Base-by-base conservation (phyloP, 257 asterid species). In the Solanum pimpinellifolium region DNA sequence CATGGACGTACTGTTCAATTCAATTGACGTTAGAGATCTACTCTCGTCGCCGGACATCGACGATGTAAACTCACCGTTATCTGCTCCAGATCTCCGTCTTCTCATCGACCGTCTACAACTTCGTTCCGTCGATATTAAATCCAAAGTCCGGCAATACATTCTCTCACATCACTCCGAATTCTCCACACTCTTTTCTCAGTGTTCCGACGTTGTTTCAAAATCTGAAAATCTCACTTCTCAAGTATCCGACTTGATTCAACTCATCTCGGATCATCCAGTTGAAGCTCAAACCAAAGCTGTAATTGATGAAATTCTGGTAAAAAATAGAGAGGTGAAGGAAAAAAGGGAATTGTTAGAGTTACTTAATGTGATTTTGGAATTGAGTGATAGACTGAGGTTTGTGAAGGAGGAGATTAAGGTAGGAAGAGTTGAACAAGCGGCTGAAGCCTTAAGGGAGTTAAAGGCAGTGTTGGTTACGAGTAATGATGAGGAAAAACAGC, bases 41-140 rank as follows among this genome's bases (percentile, higher is more conserved):
- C 93, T 97, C 82, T 92, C 99, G 9, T 89, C 94, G 86, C 88
- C 93, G 86, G 94, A 92, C 82, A 68, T 83, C 73, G 90, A 87
- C 86, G 92, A 92, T 76, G 96, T 93, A 1, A 92, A 95, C 29
- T 91, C 96, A 15, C 98, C 98, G 31, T 86, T 97, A 11, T 94
- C 98, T 44, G 95, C 99, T 76, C 98, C 98, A 70, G 99, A 97
- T 90, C 99, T 97, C 90, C 99, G 94, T 88, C 99, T 95, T 80
- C 96, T 97, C 86, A 94, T 94, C 84, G 92, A 95, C 87, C 95
- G 96, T 27, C 96, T 97, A 72, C 97, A 95, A 88, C 86, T 94
- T 87, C 97, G 92, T 87, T 94, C 99, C 23, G 90, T 92, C 88
- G 89, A 88, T 72, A 97, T 95, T 87, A 95, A 97, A 89, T 94